phyloP scores from a whole-genome alignment of 345 rosid genomes.

The Crucihimalaya himalaica region DNA sequence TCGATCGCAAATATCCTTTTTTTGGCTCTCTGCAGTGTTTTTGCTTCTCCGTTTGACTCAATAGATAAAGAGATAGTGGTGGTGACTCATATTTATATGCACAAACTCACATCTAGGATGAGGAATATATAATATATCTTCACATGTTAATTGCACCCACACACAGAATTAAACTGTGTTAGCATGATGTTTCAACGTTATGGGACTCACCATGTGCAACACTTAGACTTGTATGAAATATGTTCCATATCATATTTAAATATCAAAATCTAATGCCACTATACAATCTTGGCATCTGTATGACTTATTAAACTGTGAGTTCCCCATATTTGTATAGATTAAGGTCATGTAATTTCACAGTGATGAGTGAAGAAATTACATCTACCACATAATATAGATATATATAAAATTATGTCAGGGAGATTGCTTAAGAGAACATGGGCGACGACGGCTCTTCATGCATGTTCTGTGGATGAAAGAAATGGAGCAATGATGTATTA shows the following conservation, averaged over 20 bases:
- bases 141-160: conserved; percentile 24
- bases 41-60: background rate
- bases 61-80: conserved; percentile 23
- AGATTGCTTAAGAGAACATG: conserved; percentile 34
- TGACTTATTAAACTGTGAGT: conserved; percentile 20
- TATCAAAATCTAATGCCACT: background rate
- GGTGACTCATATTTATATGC: conserved; percentile 35
- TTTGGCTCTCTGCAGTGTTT: background rate
- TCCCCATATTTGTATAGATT: conserved; percentile 26
- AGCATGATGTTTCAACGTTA: conserved; percentile 29
- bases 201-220: conserved; percentile 41
- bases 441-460: conserved; percentile 40
- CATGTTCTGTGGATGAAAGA: conserved; percentile 42
- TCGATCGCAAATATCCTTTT: background rate
- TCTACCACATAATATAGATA: conserved; percentile 23
- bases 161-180: conserved; percentile 1
- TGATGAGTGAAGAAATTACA: conserved; percentile 9
- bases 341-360: background rate
- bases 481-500: conserved; percentile 39
- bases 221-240: background rate
- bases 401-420: conserved; percentile 5
- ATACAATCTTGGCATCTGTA: conserved; percentile 17
- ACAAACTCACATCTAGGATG: conserved; percentile 3
- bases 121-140: conserved; percentile 13
- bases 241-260: background rate